These are phyloP conservation scores for Candida railenensis DNA, from an alignment of 805 yeast genomes.

Conservation along the genomic window DNA sequence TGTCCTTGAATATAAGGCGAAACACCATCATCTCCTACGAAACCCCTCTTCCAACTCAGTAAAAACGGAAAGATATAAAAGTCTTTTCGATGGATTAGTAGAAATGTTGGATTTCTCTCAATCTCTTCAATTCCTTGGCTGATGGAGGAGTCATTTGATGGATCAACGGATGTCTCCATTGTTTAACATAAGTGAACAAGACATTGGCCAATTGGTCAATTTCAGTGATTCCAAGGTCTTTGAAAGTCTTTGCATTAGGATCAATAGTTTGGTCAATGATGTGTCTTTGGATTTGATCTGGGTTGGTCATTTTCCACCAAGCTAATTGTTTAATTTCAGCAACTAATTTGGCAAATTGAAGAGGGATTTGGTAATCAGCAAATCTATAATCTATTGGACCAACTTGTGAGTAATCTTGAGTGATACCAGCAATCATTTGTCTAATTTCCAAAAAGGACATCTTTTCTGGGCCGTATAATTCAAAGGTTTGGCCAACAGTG, in stretches of 20 bases:
- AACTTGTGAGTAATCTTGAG: constrained; percentile 45
- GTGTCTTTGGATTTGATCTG: constrained; percentile 76
- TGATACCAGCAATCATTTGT: constrained; percentile 65
- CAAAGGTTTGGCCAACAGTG: constrained; percentile 73
- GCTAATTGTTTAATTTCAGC: constrained; percentile 43
- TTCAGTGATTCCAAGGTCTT: constrained; percentile 64
- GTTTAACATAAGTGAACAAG: constrained; percentile 45
- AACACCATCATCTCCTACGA: background rate
- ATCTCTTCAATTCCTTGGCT: constrained; percentile 38
- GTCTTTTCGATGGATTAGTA: background rate
- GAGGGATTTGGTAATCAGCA: constrained; percentile 45
- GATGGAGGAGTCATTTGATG: constrained; percentile 44
- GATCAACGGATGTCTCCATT: constrained; percentile 51
- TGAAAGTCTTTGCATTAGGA: constrained; percentile 59
- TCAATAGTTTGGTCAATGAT: constrained; percentile 65
- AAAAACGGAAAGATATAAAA: background rate
- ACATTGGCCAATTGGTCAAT: constrained; percentile 42
- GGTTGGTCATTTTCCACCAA: constrained; percentile 53
- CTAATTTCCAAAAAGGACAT: constrained; percentile 62
- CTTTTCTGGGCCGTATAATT: constrained; percentile 70
- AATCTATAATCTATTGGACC: constrained; percentile 45
- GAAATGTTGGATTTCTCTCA: constrained; percentile 46
- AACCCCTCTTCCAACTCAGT: background rate
- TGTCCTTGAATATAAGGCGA: background rate
- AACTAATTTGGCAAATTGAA: constrained; percentile 42